A percentile compares a stretch with the other conserved stretches of the same genome.
These are phyloP conservation scores for Cyberlindnera galapagoensis DNA, from an alignment of 805 yeast genomes.

Conservation along the genomic window DNA sequence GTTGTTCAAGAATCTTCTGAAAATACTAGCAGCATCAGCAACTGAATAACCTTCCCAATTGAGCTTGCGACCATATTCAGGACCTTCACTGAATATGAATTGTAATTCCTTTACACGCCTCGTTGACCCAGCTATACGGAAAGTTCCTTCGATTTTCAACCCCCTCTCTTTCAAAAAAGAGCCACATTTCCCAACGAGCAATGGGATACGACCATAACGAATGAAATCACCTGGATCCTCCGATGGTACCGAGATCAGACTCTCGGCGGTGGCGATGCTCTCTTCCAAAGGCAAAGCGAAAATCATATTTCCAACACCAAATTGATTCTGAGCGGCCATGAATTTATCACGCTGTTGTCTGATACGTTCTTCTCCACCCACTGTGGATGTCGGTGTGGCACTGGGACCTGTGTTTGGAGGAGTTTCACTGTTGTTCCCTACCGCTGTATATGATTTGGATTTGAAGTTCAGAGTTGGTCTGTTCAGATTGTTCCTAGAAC, in stretches of 20 bases:
- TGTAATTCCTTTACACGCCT: constrained; percentile 85
- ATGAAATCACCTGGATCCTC: constrained; percentile 53
- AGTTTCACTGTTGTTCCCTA: constrained; percentile 10
- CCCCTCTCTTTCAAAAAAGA: constrained; percentile 74
- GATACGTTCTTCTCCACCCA: constrained; percentile 15
- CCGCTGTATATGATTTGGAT: constrained; percentile 28
- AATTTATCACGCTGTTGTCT: constrained; percentile 33
- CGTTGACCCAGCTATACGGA: constrained; percentile 87
- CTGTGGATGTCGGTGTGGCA: not conserved
- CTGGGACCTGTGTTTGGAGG: not conserved
- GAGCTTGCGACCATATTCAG: constrained; percentile 81
- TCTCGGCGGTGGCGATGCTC: constrained; percentile 72
- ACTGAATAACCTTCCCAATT: constrained; percentile 90
- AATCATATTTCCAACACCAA: constrained; percentile 40
- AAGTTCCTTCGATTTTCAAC: constrained; percentile 80
- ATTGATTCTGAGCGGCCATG: constrained; percentile 26
- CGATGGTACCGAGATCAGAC: constrained; percentile 60
- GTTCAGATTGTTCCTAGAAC: constrained; percentile 5
- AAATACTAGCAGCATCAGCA: constrained; percentile 91
- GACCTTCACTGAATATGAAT: constrained; percentile 75
- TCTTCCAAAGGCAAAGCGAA: constrained; percentile 76
- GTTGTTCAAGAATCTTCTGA: constrained; percentile 79
- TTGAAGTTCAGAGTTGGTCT: constrained; percentile 30
- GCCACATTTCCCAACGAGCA: constrained; percentile 95
- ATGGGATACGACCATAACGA: constrained; percentile 84